A percentile compares a stretch with the other conserved stretches of the same genome.
Evolutionary conservation across 2,329 filamentous ascomycete genomes (phyloP).

Genomic region (Alternaria dauci): DNA sequence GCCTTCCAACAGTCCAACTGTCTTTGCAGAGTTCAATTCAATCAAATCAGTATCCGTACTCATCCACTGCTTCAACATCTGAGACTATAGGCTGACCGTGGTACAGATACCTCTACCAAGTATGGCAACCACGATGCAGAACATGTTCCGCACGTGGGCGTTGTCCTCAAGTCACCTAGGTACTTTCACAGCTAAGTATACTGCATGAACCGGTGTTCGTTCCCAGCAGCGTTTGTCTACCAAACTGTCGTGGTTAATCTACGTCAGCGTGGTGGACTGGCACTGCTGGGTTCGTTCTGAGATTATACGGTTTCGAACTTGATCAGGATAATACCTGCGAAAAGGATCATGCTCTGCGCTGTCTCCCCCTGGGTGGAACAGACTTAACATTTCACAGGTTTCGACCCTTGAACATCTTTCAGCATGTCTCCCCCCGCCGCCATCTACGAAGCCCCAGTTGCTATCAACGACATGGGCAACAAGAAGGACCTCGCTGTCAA

Average conservation of each 20-base stretch:
- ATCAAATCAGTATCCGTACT: constrained; percentile 30
- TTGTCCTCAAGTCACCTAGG: constrained; percentile 50
- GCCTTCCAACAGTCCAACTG: background rate
- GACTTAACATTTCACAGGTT: constrained; percentile 45
- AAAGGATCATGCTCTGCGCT: constrained; percentile 89
- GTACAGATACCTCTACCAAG: constrained; percentile 33
- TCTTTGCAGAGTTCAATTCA: background rate
- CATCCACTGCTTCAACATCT: constrained; percentile 8
- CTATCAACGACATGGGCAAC: constrained; percentile 29
- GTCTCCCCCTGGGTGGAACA: constrained; percentile 45
- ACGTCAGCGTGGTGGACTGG: constrained; percentile 1
- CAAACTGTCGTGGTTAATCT: constrained; percentile 6
- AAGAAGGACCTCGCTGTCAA: constrained; percentile 59
- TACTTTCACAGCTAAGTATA: constrained; percentile 52
- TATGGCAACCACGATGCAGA: constrained; percentile 45
- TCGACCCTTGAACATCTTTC: constrained; percentile 37
- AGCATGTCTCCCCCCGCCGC: constrained; percentile 81
- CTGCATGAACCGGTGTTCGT: constrained; percentile 56
- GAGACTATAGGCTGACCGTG: constrained; percentile 31
- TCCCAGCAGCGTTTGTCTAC: constrained; percentile 21
- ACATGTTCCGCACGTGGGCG: constrained; percentile 42
- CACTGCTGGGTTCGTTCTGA: constrained; percentile 65
- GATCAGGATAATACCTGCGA: constrained; percentile 99
- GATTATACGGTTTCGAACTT: constrained; percentile 94
- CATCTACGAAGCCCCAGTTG: constrained; percentile 58